Conservation (phyloP, 169 alveolate genomes). For the Neospora caninum region DNA sequence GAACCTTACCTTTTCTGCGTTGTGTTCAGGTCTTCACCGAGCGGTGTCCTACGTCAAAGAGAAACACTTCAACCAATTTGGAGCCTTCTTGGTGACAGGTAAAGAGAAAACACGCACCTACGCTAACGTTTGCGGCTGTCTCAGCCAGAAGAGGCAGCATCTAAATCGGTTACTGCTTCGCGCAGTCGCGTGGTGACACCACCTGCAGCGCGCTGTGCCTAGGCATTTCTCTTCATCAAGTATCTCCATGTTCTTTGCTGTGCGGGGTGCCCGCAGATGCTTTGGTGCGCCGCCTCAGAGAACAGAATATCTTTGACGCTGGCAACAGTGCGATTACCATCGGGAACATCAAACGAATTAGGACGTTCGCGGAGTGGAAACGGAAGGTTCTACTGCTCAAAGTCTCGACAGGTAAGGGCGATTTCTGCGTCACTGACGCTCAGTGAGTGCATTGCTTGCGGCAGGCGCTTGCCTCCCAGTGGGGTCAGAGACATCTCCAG, state of each 20-base stretch:
- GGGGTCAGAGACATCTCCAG: too few relatives aligned
- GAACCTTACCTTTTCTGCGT: neutral
- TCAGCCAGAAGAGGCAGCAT: too few relatives aligned
- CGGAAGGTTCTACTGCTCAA: neutral
- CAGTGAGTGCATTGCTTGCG: too few relatives aligned
- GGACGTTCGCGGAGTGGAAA: constrained; percentile 31
- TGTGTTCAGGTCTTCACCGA: neutral
- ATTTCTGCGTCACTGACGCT: neutral
- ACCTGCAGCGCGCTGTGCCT: too few relatives aligned
- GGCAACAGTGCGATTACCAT: constrained; percentile 32
- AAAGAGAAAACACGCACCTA: neutral
- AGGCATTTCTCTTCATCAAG: too few relatives aligned
- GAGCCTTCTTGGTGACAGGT: constrained; percentile 28
- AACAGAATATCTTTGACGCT: neutral
- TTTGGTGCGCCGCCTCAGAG: neutral
- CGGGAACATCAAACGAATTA: neutral
- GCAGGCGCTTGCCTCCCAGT: too few relatives aligned
- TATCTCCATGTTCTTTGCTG: too few relatives aligned
- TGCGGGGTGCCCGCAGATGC: neutral
- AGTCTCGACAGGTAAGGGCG: neutral
- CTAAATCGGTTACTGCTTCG: too few relatives aligned
- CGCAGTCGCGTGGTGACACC: too few relatives aligned
- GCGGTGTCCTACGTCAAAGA: constrained; percentile 23
- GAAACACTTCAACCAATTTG: neutral
- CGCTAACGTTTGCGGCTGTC: too few relatives aligned